Conservation (phyloP, 116 monocot genomes). For the Trichopus zeylanicus region DNA sequence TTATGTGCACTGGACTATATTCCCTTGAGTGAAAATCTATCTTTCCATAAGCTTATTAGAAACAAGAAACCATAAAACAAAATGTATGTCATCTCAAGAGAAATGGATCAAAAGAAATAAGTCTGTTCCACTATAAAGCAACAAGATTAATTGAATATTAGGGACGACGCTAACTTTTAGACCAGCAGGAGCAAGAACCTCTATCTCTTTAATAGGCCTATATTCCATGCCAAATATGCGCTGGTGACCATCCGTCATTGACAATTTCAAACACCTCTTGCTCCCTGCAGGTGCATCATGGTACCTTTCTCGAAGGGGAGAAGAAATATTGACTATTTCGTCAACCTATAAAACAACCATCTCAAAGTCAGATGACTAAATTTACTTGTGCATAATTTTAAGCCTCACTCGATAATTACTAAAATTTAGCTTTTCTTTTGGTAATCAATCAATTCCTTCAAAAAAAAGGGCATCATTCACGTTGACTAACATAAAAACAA, state of each 20-base stretch:
- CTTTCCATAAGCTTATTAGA: too few relatives aligned
- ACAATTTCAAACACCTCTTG: slow-evolving; percentile 84
- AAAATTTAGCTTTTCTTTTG: too few relatives aligned
- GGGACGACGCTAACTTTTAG: slow-evolving; percentile 43
- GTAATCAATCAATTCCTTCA: too few relatives aligned
- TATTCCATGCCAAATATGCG: slow-evolving; percentile 86
- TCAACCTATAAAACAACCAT: slow-evolving; percentile 64
- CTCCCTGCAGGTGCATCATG: slow-evolving; percentile 39
- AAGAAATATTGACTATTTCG: slow-evolving; percentile 65
- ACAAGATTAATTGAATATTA: too few relatives aligned
- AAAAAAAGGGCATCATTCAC: too few relatives aligned
- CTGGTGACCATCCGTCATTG: slow-evolving; percentile 79
- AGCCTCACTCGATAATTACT: background rate
- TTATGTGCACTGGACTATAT: too few relatives aligned
- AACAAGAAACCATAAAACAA: background rate
- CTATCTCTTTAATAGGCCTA: slow-evolving; percentile 57
- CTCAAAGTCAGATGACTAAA: slow-evolving; percentile 1
- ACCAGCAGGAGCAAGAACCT: slow-evolving; percentile 75
- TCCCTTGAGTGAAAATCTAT: too few relatives aligned
- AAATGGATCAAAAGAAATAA: background rate
- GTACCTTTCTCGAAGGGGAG: slow-evolving; percentile 68
- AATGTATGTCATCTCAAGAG: background rate
- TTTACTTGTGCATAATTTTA: background rate
- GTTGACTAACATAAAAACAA: too few relatives aligned
- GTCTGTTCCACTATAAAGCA: background rate